Evolutionary conservation across 192 early-diverging fungal species (phyloP), one percentile per base, ranked within the genome.

Genomic region (Backusella luteola): DNA sequence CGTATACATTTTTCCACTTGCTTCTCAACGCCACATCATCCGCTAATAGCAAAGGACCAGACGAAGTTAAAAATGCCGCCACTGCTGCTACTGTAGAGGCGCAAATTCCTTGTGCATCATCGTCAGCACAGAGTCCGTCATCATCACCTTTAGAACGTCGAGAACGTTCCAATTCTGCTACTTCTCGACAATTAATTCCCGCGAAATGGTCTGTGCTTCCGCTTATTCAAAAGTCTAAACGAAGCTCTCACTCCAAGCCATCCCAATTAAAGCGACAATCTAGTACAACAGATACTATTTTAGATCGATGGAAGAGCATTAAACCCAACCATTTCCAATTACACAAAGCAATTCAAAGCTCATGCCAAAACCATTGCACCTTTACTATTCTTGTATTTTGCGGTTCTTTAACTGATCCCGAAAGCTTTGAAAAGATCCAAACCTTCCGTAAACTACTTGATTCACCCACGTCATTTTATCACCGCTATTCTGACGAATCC

Each of bases 221-320:
- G 6, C 39, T 49, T 4, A 44, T 71, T 49, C 70, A 71, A 71
- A 71, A 71, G 12, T 63, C 56, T 29, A 63, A 63, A 63, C 56
- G 56, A n/a, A 56, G 21, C 21, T 56, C 53, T 9, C 6, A 23
- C 56, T 26, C 56, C 11, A 63, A 63, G 8, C 69, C 19, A 6
- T 17, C 39, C 23, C 35, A 49, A 34, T 66, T 41, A 66, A 35
- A 26, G 29, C 73, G 11, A 66, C 52, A 21, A 32, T 63, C 32
- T 4, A 63, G 52, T 29, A 41, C 23, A 66, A 15, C 56, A 66
- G 35, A 56, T 15, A 68, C 72, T 15, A 35, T 34, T n/a, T 36
- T 34, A 73, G 76, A 77, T 9, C 34, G 49, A 67, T 78, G 77
- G 77, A 73, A 73, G 42, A 39, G 70, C 29, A 78, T 78, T n/a